These are phyloP conservation scores for Heritiera littoralis DNA, from an alignment of 345 rosid species.

Conservation along the genomic window DNA sequence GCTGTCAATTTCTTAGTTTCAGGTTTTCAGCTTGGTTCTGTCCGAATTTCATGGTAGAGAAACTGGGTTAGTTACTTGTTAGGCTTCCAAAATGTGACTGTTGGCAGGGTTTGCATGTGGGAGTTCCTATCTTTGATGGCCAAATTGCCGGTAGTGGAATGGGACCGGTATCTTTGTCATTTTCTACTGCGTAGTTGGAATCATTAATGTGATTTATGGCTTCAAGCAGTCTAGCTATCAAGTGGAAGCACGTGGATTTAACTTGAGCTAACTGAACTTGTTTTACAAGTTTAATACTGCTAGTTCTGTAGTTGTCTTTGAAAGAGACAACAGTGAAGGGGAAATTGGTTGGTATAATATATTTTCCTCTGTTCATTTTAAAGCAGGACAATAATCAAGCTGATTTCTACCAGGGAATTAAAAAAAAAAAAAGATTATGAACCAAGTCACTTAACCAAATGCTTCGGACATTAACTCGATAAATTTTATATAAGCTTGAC, in stretches of 20 bases:
- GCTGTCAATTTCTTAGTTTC: background rate
- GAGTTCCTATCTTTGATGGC: background rate
- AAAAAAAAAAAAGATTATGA: background rate
- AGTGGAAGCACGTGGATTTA: slow-evolving; percentile 1
- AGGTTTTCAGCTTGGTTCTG: background rate
- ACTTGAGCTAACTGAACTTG: background rate
- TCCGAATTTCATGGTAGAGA: background rate
- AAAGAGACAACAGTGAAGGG: background rate
- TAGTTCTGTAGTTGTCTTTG: background rate
- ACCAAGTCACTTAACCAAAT: background rate
- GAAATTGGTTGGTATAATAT: background rate
- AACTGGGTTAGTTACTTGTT: background rate
- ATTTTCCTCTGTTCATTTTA: background rate
- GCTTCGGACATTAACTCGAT: too few species aligned
- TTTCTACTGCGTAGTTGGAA: slow-evolving; percentile 1
- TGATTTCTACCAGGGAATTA: background rate
- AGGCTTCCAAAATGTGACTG: background rate
- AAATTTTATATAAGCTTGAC: too few species aligned
- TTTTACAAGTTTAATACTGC: slow-evolving; percentile 4
- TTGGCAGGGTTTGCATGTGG: background rate
- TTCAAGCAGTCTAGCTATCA: slow-evolving; percentile 2
- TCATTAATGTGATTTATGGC: background rate
- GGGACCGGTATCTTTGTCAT: slow-evolving; percentile 17
- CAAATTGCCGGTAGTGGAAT: slow-evolving; percentile 9
- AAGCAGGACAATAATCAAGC: background rate